Base-by-base conservation (phyloP, 202 grass and related monocot genomes). In the Zoysia matrella region DNA sequence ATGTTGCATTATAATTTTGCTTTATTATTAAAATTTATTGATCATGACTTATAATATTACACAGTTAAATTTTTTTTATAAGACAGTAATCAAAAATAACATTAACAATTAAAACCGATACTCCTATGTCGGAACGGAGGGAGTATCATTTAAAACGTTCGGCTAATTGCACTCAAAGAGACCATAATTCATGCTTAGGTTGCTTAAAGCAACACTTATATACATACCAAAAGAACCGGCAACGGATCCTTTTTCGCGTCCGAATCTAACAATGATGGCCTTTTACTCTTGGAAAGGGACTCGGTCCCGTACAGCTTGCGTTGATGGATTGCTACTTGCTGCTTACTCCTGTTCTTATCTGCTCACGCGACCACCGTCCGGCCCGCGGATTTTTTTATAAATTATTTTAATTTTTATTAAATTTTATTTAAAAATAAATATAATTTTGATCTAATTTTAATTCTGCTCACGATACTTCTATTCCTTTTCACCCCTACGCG, bases 211-310 rank as follows among this genome's bases (percentile, higher is more conserved):
- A 30, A 52, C n/a, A 47, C 46, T 57, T 48, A 57, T 43, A 52
- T 22, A 22, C 22, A 22, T 22, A 22, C 11, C 2, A 67, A 11
- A 65, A 66, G 12, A 14, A 60, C 2, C 43, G 42, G n/a, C 12
- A 58, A 11, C 11, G 14, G 2, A 1, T 13, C 14, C 45, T 39
- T 14, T 70, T 22, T 41, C 12, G 1, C 3, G 84, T 86, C 76
- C 39, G 45, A 52, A 5, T 86, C 77, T 45, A 2, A 22, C 70
- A 69, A n/a, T 80, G 44, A 80, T 73, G 44, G 69, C 69, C 44
- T 52, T 61, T 77, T 63, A 16, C 55, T 53, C 47, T 11, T 7
- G 55, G 76, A 80, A 67, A 80, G 69, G 18, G 61, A 6, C 51
- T 16, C 9, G 18, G 13, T 6, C 67, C 83, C 42, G 68, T 73